Evolutionary conservation across 108 stramenopile species (phyloP).

Genomic region (Nitzschia palea): DNA sequence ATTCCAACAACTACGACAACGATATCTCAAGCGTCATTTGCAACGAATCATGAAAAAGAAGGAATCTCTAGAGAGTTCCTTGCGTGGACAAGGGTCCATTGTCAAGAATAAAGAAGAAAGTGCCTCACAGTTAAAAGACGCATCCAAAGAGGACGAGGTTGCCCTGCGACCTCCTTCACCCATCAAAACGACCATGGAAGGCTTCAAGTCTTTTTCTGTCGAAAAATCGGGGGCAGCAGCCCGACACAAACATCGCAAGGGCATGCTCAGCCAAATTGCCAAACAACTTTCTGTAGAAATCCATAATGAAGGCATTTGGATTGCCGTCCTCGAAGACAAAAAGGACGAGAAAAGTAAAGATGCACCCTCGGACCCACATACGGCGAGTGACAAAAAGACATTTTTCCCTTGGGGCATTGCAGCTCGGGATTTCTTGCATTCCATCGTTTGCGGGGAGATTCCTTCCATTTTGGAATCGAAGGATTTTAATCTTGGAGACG

Average conservation of each 20-base stretch:
- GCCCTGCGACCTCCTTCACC: constrained; percentile 42
- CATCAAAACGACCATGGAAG: constrained; percentile 26
- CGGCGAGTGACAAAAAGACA: constrained; percentile 13
- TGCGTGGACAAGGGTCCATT: neutral
- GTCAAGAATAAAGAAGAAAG: neutral
- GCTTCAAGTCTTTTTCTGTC: constrained; percentile 15
- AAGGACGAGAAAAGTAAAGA: constrained; percentile 23
- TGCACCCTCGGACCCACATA: neutral
- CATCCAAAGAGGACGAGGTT: constrained; percentile 19
- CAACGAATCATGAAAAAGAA: constrained; percentile 41
- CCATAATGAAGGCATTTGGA: constrained; percentile 81
- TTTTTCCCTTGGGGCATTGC: constrained; percentile 71
- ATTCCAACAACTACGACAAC: constrained; percentile 42
- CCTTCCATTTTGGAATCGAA: constrained; percentile 38
- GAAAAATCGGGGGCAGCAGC: constrained; percentile 46
- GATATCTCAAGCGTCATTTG: constrained; percentile 63
- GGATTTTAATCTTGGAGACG: constrained; percentile 41
- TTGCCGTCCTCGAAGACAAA: constrained; percentile 31
- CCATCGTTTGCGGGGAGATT: constrained; percentile 67
- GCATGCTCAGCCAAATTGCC: constrained; percentile 45
- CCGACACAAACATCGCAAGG: constrained; percentile 73
- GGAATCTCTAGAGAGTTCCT: neutral
- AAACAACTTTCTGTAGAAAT: constrained; percentile 70
- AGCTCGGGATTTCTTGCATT: constrained; percentile 49
- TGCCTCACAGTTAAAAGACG: neutral